Evolutionary conservation across 805 yeast genomes (phyloP).

Genomic region (Blastobotrys peoriensis): DNA sequence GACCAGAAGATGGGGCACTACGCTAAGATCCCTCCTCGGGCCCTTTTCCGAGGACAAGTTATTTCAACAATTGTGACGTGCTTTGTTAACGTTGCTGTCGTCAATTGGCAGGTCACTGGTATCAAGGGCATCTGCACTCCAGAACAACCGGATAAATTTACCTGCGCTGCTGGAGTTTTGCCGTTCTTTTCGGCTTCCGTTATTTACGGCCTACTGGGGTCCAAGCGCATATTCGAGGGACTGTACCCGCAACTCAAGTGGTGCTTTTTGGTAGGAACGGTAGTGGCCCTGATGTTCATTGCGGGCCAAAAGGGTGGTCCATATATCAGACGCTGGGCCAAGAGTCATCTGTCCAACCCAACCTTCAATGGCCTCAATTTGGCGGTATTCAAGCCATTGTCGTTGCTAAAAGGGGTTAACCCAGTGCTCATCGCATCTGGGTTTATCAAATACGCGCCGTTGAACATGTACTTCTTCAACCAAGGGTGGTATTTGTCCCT

Average conservation of each 20-base stretch:
- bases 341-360: not conserved
- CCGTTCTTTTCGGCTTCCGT: conserved; percentile 48
- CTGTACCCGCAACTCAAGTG: conserved; percentile 20
- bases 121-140: conserved; percentile 26
- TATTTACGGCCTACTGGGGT: conserved; percentile 41
- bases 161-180: conserved; percentile 32
- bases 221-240: conserved; percentile 38
- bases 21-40: conserved; percentile 37
- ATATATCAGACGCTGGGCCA: not conserved
- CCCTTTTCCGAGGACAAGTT: conserved; percentile 37
- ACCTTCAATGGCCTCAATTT: not conserved
- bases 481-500: conserved; percentile 38
- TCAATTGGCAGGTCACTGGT: conserved; percentile 31
- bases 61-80: conserved; percentile 36
- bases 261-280: conserved; percentile 19
- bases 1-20: conserved; percentile 47
- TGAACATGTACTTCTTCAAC: conserved; percentile 33
- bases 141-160: conserved; percentile 29
- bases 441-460: conserved; percentile 30
- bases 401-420: conserved; percentile 1
- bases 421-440: conserved; percentile 4
- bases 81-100: conserved; percentile 27
- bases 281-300: conserved; percentile 4
- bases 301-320: conserved; percentile 1
- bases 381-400: not conserved